Evolutionary conservation across 2,329 filamentous ascomycete species (phyloP).

Genomic region (Verticillium isaacii): DNA sequence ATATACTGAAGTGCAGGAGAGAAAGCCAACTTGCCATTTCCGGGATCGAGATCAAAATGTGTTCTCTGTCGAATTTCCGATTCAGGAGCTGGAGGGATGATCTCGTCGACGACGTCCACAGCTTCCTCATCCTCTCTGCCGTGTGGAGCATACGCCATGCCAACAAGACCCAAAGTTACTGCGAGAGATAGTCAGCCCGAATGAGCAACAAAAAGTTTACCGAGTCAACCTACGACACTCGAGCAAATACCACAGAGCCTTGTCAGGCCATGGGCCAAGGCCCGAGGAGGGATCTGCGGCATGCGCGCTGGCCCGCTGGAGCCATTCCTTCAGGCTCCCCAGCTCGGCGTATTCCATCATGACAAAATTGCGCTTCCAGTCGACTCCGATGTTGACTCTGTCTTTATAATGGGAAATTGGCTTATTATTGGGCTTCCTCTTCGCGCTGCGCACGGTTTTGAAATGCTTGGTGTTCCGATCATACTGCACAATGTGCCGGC

Average conservation of each 20-base stretch:
- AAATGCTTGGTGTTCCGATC: background rate
- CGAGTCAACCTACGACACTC: slow-evolving; percentile 19
- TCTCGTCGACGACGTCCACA: background rate
- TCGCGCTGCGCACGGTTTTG: background rate
- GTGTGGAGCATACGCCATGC: background rate
- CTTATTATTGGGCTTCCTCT: background rate
- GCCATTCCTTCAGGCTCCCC: slow-evolving; percentile 16
- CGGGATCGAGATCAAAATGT: background rate
- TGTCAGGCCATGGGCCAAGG: slow-evolving; percentile 7
- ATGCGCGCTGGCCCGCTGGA: slow-evolving; percentile 6
- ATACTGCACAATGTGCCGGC: background rate
- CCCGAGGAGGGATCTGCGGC: background rate
- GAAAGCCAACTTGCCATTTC: background rate
- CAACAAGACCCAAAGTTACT: background rate
- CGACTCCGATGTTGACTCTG: background rate
- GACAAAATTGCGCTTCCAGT: slow-evolving; percentile 11
- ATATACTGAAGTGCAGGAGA: background rate
- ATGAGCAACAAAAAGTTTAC: background rate
- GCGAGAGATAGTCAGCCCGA: background rate
- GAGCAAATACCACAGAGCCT: slow-evolving; percentile 23
- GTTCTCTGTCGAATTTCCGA: background rate
- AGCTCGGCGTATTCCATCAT: slow-evolving; percentile 20
- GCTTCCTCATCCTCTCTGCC: background rate
- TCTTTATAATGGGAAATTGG: background rate
- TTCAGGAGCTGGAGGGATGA: background rate